Evolutionary conservation across 2,329 filamentous ascomycete genomes (phyloP).

Genomic region (Claviceps humidiphila): DNA sequence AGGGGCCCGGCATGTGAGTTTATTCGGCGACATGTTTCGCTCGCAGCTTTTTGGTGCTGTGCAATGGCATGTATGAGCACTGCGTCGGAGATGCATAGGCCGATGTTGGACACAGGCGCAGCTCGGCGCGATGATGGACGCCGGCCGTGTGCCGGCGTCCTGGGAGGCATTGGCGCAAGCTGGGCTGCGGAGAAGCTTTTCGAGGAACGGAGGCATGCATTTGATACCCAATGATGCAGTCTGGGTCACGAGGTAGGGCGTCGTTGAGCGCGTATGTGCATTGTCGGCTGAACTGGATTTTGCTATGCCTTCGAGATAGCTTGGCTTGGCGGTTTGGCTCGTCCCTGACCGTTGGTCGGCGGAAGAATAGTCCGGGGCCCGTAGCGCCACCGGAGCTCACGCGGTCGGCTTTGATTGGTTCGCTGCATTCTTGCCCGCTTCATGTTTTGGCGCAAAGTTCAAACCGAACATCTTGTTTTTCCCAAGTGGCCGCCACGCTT

Average conservation of each 20-base stretch:
- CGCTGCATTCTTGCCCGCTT: neutral
- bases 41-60: slow-evolving; percentile 13
- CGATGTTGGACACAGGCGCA: slow-evolving; percentile 9
- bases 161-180: slow-evolving; percentile 17
- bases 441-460: neutral
- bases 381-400: no score
- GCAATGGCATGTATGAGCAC: slow-evolving; percentile 21
- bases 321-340: no score
- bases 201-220: neutral
- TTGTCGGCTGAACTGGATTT: neutral
- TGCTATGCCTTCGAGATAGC: no score
- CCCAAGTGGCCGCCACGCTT: neutral
- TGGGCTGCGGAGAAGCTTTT: neutral
- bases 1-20: slow-evolving; percentile 39
- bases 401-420: neutral
- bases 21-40: slow-evolving; percentile 15
- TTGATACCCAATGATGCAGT: neutral
- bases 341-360: neutral
- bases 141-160: slow-evolving; percentile 15
- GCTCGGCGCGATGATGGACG: slow-evolving; percentile 11
- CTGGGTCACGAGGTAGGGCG: neutral
- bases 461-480: no score
- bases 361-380: neutral
- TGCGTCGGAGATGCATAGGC: slow-evolving; percentile 20
- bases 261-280: neutral